These are phyloP conservation scores for Alternaria novae-zelandiae DNA, from an alignment of 2,329 filamentous ascomycete species.

Conservation along the genomic window DNA sequence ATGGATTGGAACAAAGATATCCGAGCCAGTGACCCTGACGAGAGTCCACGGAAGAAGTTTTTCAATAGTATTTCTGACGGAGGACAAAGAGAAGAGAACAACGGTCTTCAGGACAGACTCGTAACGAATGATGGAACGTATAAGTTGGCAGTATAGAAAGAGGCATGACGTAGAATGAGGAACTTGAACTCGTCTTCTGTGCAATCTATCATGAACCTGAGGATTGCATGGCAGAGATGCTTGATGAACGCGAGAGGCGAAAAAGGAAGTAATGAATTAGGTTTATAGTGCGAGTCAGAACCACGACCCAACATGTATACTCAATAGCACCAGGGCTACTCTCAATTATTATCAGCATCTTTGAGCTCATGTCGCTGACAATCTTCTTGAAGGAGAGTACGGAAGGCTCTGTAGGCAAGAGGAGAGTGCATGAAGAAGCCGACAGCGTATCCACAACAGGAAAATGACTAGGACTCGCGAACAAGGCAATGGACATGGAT, in stretches of 20 bases:
- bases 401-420: not conserved
- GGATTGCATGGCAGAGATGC: not conserved
- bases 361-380: not conserved
- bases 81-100: not conserved
- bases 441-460: not conserved
- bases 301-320: not conserved
- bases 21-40: not conserved
- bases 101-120: fast-evolving
- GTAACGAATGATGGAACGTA: not conserved
- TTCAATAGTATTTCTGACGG: not conserved
- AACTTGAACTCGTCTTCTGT: not conserved
- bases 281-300: not conserved
- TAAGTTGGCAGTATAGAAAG: fast-evolving
- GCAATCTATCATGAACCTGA: fast-evolving
- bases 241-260: not conserved
- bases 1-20: not conserved
- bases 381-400: not conserved
- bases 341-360: not conserved
- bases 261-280: fast-evolving
- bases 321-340: not conserved
- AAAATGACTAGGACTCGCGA: not conserved
- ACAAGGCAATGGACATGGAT: not conserved
- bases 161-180: not conserved
- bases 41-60: fast-evolving
- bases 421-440: not conserved